Base-by-base conservation (phyloP, 2,329 filamentous ascomycete genomes). In the Cytospora paraplurivora region DNA sequence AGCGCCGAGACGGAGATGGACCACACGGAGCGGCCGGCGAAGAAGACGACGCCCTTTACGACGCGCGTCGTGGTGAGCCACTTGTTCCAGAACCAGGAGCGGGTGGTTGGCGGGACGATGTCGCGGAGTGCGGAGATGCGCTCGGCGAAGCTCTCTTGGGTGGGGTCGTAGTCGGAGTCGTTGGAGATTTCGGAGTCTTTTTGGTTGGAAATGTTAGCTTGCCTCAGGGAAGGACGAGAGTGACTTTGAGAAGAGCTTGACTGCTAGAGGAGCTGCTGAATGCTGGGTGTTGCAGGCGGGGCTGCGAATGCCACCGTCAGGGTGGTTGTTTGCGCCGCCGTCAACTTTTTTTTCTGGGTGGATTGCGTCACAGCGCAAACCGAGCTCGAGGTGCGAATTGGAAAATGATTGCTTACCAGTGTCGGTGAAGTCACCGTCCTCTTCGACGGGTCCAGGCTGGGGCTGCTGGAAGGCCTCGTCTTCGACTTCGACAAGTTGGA, bases 401-500 rank as follows among this genome's bases (percentile, higher is more conserved):
- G 35, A 33, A 52, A 50, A 52, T 35, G 1, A n/a, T 19, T 19
- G 67, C 72, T 32, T 85, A 97, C 94, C 94, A 68, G 91, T 94
- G 77, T 97, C 94, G 69, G 91, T 95, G 82, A 91, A 96, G 81
- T 96, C 94, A 74, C 93, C 93, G 65, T 96, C 92, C 62, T 94
- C 91, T 71, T 95, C 89, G 27, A 61, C 51, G 65, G 88, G 86
- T 63, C 85, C 82, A 67, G 87, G 79, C 73, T 90, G 88, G 70
- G 83, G 81, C 76, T 86, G 82, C 79, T 89, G 84, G 83, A 97
- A 96, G 79, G 96, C 91, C 85, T 97, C 93, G 76, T 98, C 94
- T 76, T 96, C 89, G 74, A 98, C 94, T 83, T 98, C 94, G 76
- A 92, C 91, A 75, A 98, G 91, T 80, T 94, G 92, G 78, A 98